Percentiles rank a stretch among this genome's conserved stretches.
These are phyloP conservation scores for Rutstroemia sp. DNA, from an alignment of 2,329 filamentous ascomycete genomes.

Conservation along the genomic window DNA sequence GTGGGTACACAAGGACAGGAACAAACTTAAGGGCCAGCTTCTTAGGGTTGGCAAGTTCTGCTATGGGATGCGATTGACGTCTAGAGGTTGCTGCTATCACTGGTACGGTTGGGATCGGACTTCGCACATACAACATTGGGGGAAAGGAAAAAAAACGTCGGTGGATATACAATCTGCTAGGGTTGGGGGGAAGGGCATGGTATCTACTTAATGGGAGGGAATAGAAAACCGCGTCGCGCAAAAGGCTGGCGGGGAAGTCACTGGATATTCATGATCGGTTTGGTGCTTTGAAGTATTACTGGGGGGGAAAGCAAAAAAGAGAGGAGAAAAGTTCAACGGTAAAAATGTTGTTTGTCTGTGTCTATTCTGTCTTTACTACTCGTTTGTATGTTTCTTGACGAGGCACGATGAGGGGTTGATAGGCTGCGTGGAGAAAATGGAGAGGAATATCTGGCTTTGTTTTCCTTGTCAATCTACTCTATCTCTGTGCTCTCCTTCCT, in stretches of 20 bases:
- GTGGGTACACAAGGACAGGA: neutral
- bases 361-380: conserved; percentile 1
- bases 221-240: neutral
- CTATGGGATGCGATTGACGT: neutral
- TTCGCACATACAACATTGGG: neutral
- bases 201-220: neutral
- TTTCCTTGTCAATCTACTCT: too few species aligned
- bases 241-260: too few species aligned
- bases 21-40: neutral
- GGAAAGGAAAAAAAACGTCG: neutral
- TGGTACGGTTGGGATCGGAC: neutral
- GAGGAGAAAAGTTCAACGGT: neutral
- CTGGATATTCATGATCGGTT: too few species aligned
- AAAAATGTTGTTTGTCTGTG: neutral
- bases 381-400: neutral
- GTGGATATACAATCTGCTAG: neutral
- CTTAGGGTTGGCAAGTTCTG: neutral
- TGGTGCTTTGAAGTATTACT: neutral
- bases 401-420: neutral
- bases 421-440: neutral
- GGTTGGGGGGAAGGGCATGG: neutral
- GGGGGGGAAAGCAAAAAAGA: neutral
- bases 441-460: neutral
- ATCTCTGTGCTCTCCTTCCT: too few species aligned
- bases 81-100: neutral